Base-by-base conservation (phyloP, 2,329 filamentous ascomycete species). In the Camillea tinctor region DNA sequence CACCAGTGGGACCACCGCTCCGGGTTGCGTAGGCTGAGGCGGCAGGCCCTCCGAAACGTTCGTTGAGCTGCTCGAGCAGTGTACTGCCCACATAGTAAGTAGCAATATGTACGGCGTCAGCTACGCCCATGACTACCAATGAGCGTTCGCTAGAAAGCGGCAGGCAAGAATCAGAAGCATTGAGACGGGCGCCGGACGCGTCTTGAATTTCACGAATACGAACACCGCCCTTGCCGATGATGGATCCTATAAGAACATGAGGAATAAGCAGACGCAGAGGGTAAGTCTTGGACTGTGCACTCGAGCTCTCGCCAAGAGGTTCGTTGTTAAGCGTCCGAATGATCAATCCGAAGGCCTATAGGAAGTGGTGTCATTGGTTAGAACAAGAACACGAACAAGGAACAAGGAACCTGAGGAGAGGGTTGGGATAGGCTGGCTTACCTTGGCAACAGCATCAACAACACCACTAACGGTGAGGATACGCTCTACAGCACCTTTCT, bases 1-100 rank as follows among this genome's bases (percentile, higher is more conserved):
- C 92, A 55, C 94, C 94, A 60, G 94, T 92, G 55, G 95, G 93
- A 54, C 92, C 93, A 64, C 95, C 95, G 72, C 92, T 97, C 66
- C 95, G 89, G 52, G 94, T 97, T 52, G 95, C 95, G 74, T 99
- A 99, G 26, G 95, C 94, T n/a, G 95, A 99, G 54, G 95, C 94
- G 60, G 93, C 93, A 20, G 95, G 93, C 5, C 95, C 95, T 56
- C 95, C 94, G 69, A 98, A 99, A 50, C 95, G 89, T 75, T 99
- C 95, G 56, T 95, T 97, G 61, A 99, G 84, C 79, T 99, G 95
- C 81, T 99, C 95, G 53, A 96, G 89, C 23, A 99, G 85, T n/a
- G 95, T 99, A 77, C 94, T 96, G 58, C 93, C 94, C 65, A 99
- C 93, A 73, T 99, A 99, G 81, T 98, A 99, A 44, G 95, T 97